A percentile compares a stretch with the other conserved stretches of the same genome.
Conservation (phyloP, 495 filamentous ascomycete species). For the Penicillium ucsense region DNA sequence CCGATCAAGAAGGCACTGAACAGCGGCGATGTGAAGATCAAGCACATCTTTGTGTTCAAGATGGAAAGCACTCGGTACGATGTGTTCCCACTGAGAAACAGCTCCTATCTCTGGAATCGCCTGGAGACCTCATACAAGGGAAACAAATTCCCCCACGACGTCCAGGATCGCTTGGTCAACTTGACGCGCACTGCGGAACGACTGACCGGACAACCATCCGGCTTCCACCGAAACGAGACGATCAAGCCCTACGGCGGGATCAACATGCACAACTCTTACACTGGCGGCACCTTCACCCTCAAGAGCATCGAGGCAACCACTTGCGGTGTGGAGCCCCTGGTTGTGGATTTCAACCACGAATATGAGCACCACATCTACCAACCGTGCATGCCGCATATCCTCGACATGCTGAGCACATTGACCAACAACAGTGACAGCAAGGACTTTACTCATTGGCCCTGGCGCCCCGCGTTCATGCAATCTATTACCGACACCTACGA, state of each 20-base stretch:
- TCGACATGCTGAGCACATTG: slow-evolving; percentile 22
- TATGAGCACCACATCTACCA: slow-evolving; percentile 32
- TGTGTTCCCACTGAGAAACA: slow-evolving; percentile 32
- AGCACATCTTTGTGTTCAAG: slow-evolving; percentile 30
- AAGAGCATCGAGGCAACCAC: slow-evolving; percentile 32
- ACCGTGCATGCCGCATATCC: slow-evolving; percentile 32
- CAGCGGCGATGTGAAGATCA: slow-evolving; percentile 24
- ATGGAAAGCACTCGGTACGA: slow-evolving; percentile 37
- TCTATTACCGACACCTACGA: slow-evolving; percentile 21
- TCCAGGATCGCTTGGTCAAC: slow-evolving; percentile 17
- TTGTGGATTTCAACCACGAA: slow-evolving; percentile 35
- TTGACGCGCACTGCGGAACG: slow-evolving; percentile 27
- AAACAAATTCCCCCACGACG: slow-evolving; percentile 13
- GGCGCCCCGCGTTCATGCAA: slow-evolving; percentile 23
- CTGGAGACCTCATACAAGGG: slow-evolving; percentile 21
- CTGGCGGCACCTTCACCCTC: slow-evolving; percentile 29
- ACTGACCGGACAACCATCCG: slow-evolving; percentile 22
- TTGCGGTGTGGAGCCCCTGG: slow-evolving; percentile 31
- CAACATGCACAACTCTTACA: slow-evolving; percentile 25
- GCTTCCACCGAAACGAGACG: slow-evolving; percentile 6
- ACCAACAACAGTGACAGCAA: slow-evolving; percentile 21
- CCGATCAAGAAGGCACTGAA: slow-evolving; percentile 18
- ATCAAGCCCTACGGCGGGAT: slow-evolving; percentile 28
- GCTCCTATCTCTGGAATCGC: slow-evolving; percentile 19
- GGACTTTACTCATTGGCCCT: slow-evolving; percentile 18